These are phyloP conservation scores for Candida ortonii DNA, from an alignment of 805 yeast species.

Conservation along the genomic window DNA sequence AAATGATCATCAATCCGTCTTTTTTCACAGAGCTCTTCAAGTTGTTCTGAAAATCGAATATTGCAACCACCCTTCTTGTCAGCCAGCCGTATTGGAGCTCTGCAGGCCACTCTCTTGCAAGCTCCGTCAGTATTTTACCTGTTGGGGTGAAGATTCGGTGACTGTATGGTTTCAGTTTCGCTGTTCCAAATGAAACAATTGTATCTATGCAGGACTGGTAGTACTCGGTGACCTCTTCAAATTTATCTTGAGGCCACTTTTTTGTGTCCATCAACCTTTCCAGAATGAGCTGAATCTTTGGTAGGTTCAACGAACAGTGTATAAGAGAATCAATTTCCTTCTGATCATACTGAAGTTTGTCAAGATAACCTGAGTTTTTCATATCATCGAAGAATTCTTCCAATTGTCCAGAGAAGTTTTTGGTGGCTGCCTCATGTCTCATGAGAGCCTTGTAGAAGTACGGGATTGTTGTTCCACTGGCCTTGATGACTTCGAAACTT, in stretches of 20 bases:
- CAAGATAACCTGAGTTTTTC: conserved; percentile 27
- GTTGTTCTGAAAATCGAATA: conserved; percentile 42
- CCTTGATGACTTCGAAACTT: conserved; percentile 70
- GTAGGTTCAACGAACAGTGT: conserved; percentile 66
- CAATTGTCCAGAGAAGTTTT: conserved; percentile 51
- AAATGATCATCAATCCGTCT: conserved; percentile 64
- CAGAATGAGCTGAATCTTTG: conserved; percentile 66
- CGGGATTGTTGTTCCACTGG: conserved; percentile 79
- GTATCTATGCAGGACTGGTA: conserved; percentile 57
- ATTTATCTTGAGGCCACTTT: conserved; percentile 38
- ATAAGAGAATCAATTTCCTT: conserved; percentile 59
- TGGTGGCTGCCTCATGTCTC: conserved; percentile 91
- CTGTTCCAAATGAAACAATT: conserved; percentile 78
- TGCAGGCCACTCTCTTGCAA: conserved; percentile 84
- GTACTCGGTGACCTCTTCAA: conserved; percentile 36
- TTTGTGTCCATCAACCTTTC: conserved; percentile 55
- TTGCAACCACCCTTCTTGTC: conserved; percentile 78
- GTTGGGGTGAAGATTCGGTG: conserved; percentile 84
- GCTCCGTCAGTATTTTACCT: conserved; percentile 80
- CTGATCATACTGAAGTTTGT: conserved; percentile 39
- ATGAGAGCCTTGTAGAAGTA: conserved; percentile 90
- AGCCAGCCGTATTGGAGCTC: conserved; percentile 89
- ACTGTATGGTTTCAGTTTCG: conserved; percentile 47
- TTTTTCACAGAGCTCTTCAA: conserved; percentile 29
- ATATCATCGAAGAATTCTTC: conserved; percentile 41